Evolutionary conservation across 129 eudicot species (phyloP), one percentile per base, ranked within the genome.

Genomic region (Scalesia atractyloides): DNA sequence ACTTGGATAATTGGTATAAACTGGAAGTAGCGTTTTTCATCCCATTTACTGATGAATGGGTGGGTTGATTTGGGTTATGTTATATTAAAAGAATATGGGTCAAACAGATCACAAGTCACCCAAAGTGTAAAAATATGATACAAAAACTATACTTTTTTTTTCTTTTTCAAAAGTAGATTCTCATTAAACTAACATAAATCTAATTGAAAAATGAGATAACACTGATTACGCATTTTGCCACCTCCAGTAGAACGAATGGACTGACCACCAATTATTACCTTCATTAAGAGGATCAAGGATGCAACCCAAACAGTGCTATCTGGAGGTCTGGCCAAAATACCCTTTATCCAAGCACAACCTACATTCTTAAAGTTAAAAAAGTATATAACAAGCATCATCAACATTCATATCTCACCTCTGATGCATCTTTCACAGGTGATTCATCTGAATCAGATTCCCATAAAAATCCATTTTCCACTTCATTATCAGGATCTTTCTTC

Each of bases 391-490:
- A 70, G 70, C 57, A 81, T 59, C 34, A 30, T 19, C 16, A 64
- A 69, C 77, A 75, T 11, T 18, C 36, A 75, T 64, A 2, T 66
- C 80, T 83, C 82, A 89, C 89, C 92, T 86, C 85, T 4, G 34
- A 30, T 54, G 82, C 82, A 58, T 85, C 86, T 72, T 71, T 81
- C 66, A 60, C 81, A 7, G 34, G 74, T 20, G 85, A 72, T 52
- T 79, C 85, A 62, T 84, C 93, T 44, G 91, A 71, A 66, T 74
- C 91, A 26, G 87, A 48, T 34, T 92, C 97, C 89, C 86, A 84
- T 43, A 92, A 67, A 80, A 92, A 89, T 36, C 97, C 97, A 81
- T 85, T 91, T 58, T 91, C 97, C 46, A 51, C 73, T 49, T 80
- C 85, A 37, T 19, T 73, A 66, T 84, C 87, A 30, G 59, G 50